These are phyloP conservation scores for Heritiera littoralis DNA, from an alignment of 345 rosid species.

Conservation along the genomic window DNA sequence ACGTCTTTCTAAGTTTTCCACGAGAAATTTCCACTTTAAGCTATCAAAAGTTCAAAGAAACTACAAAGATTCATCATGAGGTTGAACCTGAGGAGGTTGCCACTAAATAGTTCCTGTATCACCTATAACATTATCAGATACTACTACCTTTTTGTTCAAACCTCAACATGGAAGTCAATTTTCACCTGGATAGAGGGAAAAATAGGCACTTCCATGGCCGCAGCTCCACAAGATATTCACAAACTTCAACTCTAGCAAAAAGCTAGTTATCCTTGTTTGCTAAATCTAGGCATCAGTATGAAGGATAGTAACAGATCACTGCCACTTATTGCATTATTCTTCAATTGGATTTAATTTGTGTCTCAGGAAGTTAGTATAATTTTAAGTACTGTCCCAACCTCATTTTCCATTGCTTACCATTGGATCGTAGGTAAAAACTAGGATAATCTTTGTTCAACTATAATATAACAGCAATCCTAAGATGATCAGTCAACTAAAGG, in stretches of 20 bases:
- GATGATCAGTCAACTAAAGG: background rate
- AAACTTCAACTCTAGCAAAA: background rate
- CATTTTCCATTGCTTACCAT: background rate
- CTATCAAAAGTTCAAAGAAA: background rate
- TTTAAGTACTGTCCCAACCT: background rate
- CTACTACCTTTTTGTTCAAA: background rate
- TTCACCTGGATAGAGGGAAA: background rate
- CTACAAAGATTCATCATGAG: background rate
- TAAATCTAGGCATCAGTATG: background rate
- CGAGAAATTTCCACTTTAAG: background rate
- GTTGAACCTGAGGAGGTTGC: background rate
- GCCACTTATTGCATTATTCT: background rate
- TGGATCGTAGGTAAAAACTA: background rate
- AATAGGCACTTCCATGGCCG: background rate
- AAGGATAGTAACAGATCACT: background rate
- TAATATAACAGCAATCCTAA: background rate
- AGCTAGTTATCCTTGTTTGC: background rate
- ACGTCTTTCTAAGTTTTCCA: background rate
- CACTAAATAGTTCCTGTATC: background rate
- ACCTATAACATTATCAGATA: background rate
- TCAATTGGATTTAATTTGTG: background rate
- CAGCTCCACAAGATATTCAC: too few relatives aligned
- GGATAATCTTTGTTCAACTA: background rate
- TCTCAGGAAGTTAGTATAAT: background rate
- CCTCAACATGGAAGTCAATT: background rate